Base-by-base conservation (phyloP, 768 basidiomycete genomes). In the Lyophyllum decastes region DNA sequence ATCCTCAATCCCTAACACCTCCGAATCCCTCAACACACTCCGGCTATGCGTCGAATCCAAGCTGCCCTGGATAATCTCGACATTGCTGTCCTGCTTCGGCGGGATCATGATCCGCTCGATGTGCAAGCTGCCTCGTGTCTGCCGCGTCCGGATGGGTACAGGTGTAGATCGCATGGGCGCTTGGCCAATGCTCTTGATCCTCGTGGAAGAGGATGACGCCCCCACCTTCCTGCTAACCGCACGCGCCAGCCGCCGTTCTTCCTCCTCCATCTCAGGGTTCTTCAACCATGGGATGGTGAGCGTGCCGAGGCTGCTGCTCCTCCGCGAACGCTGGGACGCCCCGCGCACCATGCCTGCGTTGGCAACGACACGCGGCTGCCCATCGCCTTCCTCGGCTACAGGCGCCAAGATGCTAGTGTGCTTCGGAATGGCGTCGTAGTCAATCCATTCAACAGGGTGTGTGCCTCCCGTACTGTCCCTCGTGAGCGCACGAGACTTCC, bases 101-200 rank as follows among this genome's bases (percentile, higher is more conserved):
- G 72, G 71, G 55, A 71, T 71, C 59, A 70, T 64, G 52, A 72
- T 69, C 30, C 67, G 71, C 54, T 70, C 66, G 16, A 78, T 68
- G 55, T 74, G 69, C 53, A 74, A 58, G 60, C 75, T 74, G 4
- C 58, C 67, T n/a, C 68, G 66, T n/a, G 64, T 48, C 50, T 62
- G 60, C 11, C 58, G 58, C n/a, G 61, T 57, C 11, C 41, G 68
- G 7, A 68, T 67, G 19, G 74, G 73, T 8, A 64, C 60, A 7
- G 75, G 80, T 25, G 75, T 78, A 2, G 43, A 61, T 55, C 68
- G 69, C 52, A 67, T 68, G 2, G 76, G 75, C 43, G 68, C 77
- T 43, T 61, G 74, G 2, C 80, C 79, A 34, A 76, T 66, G 54
- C 70, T 78, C 70, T 75, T 80, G 55, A 80, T 71, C 51, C 73